Evolutionary conservation across 352 stramenopile genomes (phyloP).

Genomic region (Phytophthora meadii): DNA sequence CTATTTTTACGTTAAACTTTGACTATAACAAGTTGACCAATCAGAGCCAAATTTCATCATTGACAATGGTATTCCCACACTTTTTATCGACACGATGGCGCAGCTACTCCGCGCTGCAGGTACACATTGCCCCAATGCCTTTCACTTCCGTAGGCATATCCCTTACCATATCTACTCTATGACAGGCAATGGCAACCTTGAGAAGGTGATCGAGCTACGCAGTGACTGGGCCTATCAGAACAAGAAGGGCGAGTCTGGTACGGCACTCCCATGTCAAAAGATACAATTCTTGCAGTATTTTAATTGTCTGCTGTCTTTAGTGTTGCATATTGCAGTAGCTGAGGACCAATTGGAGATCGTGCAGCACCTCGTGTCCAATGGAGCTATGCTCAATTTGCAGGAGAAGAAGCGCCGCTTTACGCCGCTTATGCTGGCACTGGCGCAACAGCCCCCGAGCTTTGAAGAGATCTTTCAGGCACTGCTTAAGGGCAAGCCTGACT

Average conservation of each 20-base stretch:
- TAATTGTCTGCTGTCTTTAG: slow-evolving; percentile 28
- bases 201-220: slow-evolving; percentile 73
- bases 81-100: slow-evolving; percentile 38
- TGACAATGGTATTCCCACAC: background rate
- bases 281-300: background rate
- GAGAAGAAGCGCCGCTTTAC: slow-evolving; percentile 84
- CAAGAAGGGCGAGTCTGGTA: slow-evolving; percentile 86
- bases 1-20: too few relatives aligned
- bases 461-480: slow-evolving; percentile 70
- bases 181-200: slow-evolving; percentile 71
- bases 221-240: slow-evolving; percentile 80
- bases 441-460: slow-evolving; percentile 70
- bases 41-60: too few relatives aligned
- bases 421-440: slow-evolving; percentile 76
- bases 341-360: slow-evolving; percentile 80
- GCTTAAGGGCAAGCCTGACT: slow-evolving; percentile 75
- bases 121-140: slow-evolving; percentile 1
- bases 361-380: slow-evolving; percentile 71
- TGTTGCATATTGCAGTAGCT: slow-evolving; percentile 72
- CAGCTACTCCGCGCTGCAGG: slow-evolving; percentile 57
- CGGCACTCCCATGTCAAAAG: background rate
- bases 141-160: background rate
- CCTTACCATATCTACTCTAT: background rate
- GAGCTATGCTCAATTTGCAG: slow-evolving; percentile 72
- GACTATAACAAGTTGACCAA: too few relatives aligned